Base-by-base conservation (phyloP, 1,284 basidiomycete species). In the Apiotrichum gracile region DNA sequence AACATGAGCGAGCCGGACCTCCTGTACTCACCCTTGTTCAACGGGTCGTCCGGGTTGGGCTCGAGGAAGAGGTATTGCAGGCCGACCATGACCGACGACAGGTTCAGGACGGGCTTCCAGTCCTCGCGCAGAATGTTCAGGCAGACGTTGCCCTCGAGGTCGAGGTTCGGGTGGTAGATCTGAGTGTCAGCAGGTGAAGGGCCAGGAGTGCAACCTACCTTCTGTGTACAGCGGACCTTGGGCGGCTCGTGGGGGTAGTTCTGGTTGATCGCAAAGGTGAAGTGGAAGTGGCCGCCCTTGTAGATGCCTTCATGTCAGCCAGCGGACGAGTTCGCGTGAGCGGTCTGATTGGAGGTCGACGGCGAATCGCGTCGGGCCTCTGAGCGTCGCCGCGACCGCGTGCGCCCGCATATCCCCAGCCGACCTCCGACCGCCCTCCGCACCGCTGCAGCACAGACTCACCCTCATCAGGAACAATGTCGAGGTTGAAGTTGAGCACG, bases 241-340 rank as follows among this genome's bases (percentile, higher is more conserved):
- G 96, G 96, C 53, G 94, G 91, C 66, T 98, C 94, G 75, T 99
- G 96, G 41, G 96, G 96, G 76, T 99, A 99, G 77, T 96, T 97
- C 73, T 85, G 85, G 78, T 91, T 96, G 82, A 98, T 97, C 57
- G 82, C 82, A 75, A 99, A 93, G 27, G 88, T 91, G 79, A 99
- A 99, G 54, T 81, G 77, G 80, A 97, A 99, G 21, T 85, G 79
- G 62, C 92, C 96, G 65, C 88, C 88, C 78, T 91, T 88, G 82
- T 98, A 99, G 87, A 98, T 94, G 67, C 96, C 94, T 97, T 31
- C 7, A n/a, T 35, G 52, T 53, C 35, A 56, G 58, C 31, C 19
- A 8, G 13, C 17, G 39, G 38, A 40, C 9, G 21, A 40, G 38
- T 8, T 40, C 13, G 38, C 6, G 19, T 13, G n/a, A n/a, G n/a